Percentiles rank a stretch among this genome's conserved stretches.
Conservation (phyloP, 1,284 basidiomycete species). For the Ceratobasidium sp. region DNA sequence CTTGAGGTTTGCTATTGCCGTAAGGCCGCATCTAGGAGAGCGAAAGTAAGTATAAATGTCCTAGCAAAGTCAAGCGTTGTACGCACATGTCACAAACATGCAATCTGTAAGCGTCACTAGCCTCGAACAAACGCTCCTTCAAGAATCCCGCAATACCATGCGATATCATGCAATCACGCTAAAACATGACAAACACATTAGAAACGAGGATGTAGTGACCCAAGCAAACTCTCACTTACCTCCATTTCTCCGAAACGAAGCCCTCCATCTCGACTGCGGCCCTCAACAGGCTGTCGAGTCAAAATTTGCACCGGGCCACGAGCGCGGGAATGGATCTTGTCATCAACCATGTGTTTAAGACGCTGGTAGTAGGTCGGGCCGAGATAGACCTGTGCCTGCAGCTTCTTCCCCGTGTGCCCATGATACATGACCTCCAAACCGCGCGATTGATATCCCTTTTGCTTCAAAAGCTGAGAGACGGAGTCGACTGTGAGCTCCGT, state of each 20-base stretch:
- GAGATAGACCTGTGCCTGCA: conserved; percentile 98
- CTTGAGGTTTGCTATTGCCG: conserved; percentile 94
- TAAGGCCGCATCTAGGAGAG: conserved; percentile 82
- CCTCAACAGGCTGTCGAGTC: conserved; percentile 98
- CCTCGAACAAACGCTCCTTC: conserved; percentile 93
- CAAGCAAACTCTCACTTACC: conserved; percentile 51
- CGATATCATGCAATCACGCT: conserved; percentile 99
- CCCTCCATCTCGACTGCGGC: conserved; percentile 98
- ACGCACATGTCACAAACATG: conserved; percentile 96
- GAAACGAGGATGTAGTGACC: background rate
- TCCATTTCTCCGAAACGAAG: conserved; percentile 99
- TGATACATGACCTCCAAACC: conserved; percentile 99
- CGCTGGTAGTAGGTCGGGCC: conserved; percentile 99
- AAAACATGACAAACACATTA: conserved; percentile 25
- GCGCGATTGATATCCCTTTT: conserved; percentile 94
- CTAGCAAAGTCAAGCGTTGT: conserved; percentile 27
- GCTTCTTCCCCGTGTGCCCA: conserved; percentile 95
- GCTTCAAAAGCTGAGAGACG: conserved; percentile 83
- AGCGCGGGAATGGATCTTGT: conserved; percentile 99
- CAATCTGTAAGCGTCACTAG: conserved; percentile 93
- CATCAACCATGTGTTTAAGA: conserved; percentile 99
- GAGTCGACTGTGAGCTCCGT: conserved; percentile 98
- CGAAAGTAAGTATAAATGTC: conserved; percentile 31
- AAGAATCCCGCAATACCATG: conserved; percentile 99
- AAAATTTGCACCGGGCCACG: conserved; percentile 98